These are phyloP conservation scores for Didymella keratinophila DNA, from an alignment of 2,329 filamentous ascomycete species.

Conservation along the genomic window DNA sequence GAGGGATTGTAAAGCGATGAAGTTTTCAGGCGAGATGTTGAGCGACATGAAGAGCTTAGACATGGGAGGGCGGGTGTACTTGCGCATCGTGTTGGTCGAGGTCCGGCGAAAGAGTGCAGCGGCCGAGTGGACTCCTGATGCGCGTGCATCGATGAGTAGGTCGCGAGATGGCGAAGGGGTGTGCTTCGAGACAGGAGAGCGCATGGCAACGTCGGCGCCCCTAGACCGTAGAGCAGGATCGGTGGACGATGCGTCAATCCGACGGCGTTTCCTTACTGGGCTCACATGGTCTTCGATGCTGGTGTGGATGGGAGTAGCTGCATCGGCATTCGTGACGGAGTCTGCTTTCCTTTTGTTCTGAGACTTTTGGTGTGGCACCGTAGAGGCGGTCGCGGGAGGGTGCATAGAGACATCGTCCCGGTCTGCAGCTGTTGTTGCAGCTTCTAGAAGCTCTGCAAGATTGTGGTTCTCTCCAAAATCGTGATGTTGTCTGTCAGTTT, in stretches of 20 bases:
- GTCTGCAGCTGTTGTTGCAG: conserved; percentile 47
- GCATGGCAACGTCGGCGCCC: conserved; percentile 18
- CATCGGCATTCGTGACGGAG: conserved; percentile 21
- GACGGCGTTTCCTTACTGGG: conserved; percentile 32
- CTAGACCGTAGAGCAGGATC: conserved; percentile 23
- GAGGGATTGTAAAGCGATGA: conserved; percentile 62
- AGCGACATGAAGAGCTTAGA: conserved; percentile 65
- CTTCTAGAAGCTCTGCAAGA: conserved; percentile 48
- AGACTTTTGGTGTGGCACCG: conserved; percentile 13
- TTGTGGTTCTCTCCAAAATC: conserved; percentile 42
- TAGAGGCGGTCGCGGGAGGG: conserved; percentile 8
- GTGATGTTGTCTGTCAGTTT: conserved; percentile 21
- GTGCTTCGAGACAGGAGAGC: conserved; percentile 1
- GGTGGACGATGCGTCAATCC: conserved; percentile 23
- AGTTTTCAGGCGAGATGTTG: conserved; percentile 64
- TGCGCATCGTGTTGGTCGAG: conserved; percentile 56
- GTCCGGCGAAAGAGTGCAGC: conserved; percentile 61
- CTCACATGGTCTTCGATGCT: conserved; percentile 13
- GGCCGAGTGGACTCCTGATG: conserved; percentile 60
- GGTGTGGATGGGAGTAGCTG: background rate
- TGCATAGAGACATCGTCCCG: conserved; percentile 32
- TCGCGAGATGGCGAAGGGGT: conserved; percentile 28
- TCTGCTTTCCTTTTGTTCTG: conserved; percentile 41
- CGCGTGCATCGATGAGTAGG: conserved; percentile 53
- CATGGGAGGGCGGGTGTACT: conserved; percentile 66